Evolutionary conservation across 2,329 filamentous ascomycete species (phyloP).

Genomic region (Hortaea werneckii): DNA sequence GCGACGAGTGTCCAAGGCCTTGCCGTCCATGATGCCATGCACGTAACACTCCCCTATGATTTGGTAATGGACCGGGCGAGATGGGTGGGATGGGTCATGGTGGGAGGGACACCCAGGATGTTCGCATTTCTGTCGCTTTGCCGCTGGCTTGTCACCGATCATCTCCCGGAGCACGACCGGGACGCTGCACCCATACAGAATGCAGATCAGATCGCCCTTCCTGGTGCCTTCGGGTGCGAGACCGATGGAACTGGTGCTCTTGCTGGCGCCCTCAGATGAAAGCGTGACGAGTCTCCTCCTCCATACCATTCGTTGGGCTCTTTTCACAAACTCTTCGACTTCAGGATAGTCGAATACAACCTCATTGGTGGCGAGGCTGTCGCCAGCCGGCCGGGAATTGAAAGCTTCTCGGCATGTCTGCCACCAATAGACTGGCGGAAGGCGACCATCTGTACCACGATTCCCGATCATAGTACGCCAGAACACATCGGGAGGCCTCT

Average conservation of each 20-base stretch:
- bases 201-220: slow-evolving; percentile 10
- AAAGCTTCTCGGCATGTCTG: not conserved
- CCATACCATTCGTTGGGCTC: slow-evolving; percentile 8
- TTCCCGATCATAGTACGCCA: not conserved
- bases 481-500: not conserved
- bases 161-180: slow-evolving; percentile 8
- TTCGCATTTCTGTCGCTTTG: not conserved
- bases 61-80: not conserved
- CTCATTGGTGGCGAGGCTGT: slow-evolving; percentile 7
- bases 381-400: not conserved
- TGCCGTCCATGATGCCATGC: not conserved
- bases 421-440: not conserved
- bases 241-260: no score
- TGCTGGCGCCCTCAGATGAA: not conserved
- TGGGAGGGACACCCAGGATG: not conserved
- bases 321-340: slow-evolving; percentile 5
- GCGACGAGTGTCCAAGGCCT: not conserved
- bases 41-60: not conserved
- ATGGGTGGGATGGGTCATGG: not conserved
- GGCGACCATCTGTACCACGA: not conserved
- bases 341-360: slow-evolving; percentile 4
- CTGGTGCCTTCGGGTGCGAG: slow-evolving; percentile 4
- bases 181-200: slow-evolving; percentile 13
- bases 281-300: slow-evolving; percentile 4
- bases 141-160: not conserved